Base-by-base conservation (phyloP, 345 rosid species). In the Eutrema yunnanense region DNA sequence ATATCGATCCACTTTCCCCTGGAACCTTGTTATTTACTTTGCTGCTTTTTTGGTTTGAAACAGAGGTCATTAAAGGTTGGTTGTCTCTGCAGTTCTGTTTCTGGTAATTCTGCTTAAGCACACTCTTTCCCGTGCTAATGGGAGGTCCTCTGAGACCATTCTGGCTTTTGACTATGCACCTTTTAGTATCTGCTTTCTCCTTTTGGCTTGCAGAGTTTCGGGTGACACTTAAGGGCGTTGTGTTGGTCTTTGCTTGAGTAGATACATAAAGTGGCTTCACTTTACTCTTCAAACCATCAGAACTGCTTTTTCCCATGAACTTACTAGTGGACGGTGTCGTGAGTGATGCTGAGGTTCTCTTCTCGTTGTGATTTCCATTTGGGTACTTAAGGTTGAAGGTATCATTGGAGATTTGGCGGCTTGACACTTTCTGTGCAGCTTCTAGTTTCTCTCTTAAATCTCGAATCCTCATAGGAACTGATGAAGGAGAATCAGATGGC, bases 381-480 rank as follows among this genome's bases (percentile, higher is more conserved):
- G 34, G 61, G 74, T 59, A 56, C 73, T 76, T 86, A 27, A 41
- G 49, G 55, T 53, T 62, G 19, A 8, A 33, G 27, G 51, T 67
- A 58, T 78, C 77, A 48, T 52, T 83, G 61, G 79, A 58, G 66
- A 65, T 78, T 75, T 71, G 86, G 63, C 80, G 80, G 72, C 72
- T 82, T 14, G 88, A 73, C 73, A 65, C 77, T 62, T 74, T 80
- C 66, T 81, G 72, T 54, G 85, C 85, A 73, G 83, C 85, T 81
- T 90, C 94, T 82, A 88, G 78, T 76, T 87, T 90, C 82, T 84
- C 84, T 81, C 88, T 90, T 80, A 92, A 77, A 81, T 88, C 90
- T 77, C 73, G 81, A 43, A 88, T 84, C 78, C 84, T 89, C 83
- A 88, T 61, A 47, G 96, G 97, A 82, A 82, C 88, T 16, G 94